Evolutionary conservation across 768 basidiomycete species (phyloP), one percentile per base, ranked within the genome.

Genomic region (Termitomyces sp.): DNA sequence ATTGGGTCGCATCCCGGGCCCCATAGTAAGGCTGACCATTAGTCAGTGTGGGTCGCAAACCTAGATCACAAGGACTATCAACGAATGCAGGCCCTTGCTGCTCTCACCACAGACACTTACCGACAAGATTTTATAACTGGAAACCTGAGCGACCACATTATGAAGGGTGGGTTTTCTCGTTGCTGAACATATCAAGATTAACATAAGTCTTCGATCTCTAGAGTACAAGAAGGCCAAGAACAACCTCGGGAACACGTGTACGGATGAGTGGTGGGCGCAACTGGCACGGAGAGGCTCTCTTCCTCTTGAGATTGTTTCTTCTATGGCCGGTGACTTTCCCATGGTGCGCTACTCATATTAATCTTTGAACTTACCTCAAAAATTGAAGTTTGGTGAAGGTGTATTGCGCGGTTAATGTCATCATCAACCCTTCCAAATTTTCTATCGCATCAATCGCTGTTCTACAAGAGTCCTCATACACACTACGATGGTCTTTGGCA

Each of bases 401-500:
- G 1, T 79, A 74, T 49, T 79, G 71, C 45, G 76, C 73, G 0
- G 43, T 70, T 7, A 64, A 68, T 26, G 71, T 71, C 0, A 53
- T 76, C 1, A 37, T 72, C 3, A 65, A 67, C 42, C 77, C 78
- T 3, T 55, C 65, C 0, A 66, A 67, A 40, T 73, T 77, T 47
- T 75, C 78, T 3, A 50, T 79, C 14, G 68, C 75, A 0, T 73
- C 74, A 1, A 67, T 79, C 26, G 77, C 76, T 2, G 72, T 76
- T 40, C 65, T 79, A 3, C 76, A 79, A 32, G 70, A 74, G 49
- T 76, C 76, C 0, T 72, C 76, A 0, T 44, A 58, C 2, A 58
- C 61, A 5, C 57, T 80, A 1, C 62, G 69, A 24, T 65, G 50
- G 37, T 69, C 73, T 0, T 32, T 77, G 5, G 22, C 59, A 1